Conservation (phyloP, 2,329 filamentous ascomycete species). For the Karstenula rhodostoma region DNA sequence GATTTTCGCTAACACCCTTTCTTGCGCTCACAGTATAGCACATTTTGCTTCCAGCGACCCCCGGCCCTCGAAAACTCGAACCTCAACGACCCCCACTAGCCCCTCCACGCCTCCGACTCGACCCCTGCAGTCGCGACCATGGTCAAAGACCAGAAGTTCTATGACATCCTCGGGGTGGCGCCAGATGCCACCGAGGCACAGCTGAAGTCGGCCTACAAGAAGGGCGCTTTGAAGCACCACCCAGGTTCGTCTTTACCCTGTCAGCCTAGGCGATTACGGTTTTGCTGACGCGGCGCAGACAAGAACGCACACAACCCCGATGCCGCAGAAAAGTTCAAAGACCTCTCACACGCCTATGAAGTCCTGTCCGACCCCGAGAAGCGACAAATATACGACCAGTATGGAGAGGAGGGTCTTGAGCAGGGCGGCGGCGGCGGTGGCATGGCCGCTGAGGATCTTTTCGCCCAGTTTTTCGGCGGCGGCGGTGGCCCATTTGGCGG, state of each 20-base stretch:
- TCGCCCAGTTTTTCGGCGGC: conserved; percentile 93
- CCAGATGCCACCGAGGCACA: conserved; percentile 83
- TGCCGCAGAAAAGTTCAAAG: conserved; percentile 98
- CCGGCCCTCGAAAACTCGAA: conserved; percentile 22
- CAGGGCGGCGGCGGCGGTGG: conserved; percentile 79
- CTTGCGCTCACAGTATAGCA: neutral
- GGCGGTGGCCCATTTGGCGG: conserved; percentile 72
- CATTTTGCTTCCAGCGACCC: neutral
- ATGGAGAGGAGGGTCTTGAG: conserved; percentile 95
- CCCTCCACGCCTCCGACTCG: conserved; percentile 24
- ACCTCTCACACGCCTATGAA: conserved; percentile 95
- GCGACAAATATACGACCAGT: conserved; percentile 92
- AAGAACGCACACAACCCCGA: conserved; percentile 96
- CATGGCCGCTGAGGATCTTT: conserved; percentile 96
- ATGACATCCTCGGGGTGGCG: conserved; percentile 79
- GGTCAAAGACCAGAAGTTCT: conserved; percentile 82
- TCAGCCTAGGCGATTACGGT: neutral
- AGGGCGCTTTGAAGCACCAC: conserved; percentile 82
- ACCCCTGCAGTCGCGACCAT: conserved; percentile 59
- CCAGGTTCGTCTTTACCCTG: conserved; percentile 67
- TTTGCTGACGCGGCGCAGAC: conserved; percentile 63
- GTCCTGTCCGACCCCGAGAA: conserved; percentile 91
- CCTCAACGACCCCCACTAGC: conserved; percentile 35
- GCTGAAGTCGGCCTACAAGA: conserved; percentile 90
- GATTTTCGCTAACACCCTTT: conserved; percentile 10